Evolutionary conservation across 202 grass and related monocot species (phyloP), one percentile per base, ranked within the genome.

Genomic region (Hordeum pubiflorum): DNA sequence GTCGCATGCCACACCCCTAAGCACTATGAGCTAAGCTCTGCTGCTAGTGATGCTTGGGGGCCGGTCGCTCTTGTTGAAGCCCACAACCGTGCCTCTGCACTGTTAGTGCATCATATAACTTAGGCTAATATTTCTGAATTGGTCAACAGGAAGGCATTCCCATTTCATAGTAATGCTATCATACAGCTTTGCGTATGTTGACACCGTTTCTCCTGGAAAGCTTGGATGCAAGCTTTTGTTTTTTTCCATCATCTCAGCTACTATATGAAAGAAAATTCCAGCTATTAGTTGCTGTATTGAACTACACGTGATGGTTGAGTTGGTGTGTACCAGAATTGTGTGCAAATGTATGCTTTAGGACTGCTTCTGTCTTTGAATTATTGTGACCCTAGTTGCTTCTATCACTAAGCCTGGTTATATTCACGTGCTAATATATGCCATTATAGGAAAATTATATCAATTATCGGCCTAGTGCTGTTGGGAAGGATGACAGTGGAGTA

Each of bases 361-460:
- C n/a, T 46, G 41, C 9, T 36, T 77, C 52, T 31, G 66, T 43
- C 36, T 63, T 77, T 41, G 11, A 61, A 39, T n/a, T 85, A 44
- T 43, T 48, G 2, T 67, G 21, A 22, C 63, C 33, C 17, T 26
- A 65, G 22, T 77, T 38, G 43, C 44, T 44, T 48, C 9, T 82
- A 72, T 68, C 0, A 50, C 33, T 23, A 15, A 77, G 3, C 54
- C 3, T 48, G 22, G 17, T 78, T 33, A 61, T 68, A 37, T 84
- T 92, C 20, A 56, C 10, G 72, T 64, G 20, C 50, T 14, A 63
- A 67, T 56, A 41, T 82, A 10, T 64, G 63, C 60, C 64, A 23
- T 81, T 79, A 17, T 85, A 99, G 96, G 96, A 99, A 93, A 99
- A 99, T 58, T 99, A 96, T 80, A 87, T 96, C 83, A 99, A 99